A percentile compares a stretch with the other conserved stretches of the same genome.
These are phyloP conservation scores for Globisporangium emineosum DNA, from an alignment of 352 stramenopile species.

Conservation along the genomic window DNA sequence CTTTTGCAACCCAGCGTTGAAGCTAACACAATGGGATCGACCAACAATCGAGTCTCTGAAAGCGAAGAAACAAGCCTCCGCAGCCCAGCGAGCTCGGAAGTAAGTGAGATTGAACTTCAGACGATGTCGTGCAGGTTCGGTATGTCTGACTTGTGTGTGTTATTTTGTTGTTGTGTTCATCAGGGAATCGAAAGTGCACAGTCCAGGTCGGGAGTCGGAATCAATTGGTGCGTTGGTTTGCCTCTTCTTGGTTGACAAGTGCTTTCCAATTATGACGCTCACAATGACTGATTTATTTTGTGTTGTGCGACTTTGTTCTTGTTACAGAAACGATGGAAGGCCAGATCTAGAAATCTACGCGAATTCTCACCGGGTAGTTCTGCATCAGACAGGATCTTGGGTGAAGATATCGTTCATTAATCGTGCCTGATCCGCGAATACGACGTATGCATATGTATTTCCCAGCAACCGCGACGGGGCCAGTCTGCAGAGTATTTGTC, in stretches of 20 bases:
- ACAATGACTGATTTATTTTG: not conserved
- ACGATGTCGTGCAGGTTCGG: not conserved
- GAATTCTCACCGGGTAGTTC: not conserved
- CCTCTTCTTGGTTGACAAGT: not conserved
- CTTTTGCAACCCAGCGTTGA: slow-evolving; percentile 75
- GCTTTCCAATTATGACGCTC: not conserved
- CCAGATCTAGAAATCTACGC: slow-evolving; percentile 36
- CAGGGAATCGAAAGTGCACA: slow-evolving; percentile 29
- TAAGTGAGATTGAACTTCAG: slow-evolving; percentile 14
- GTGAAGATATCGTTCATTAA: not conserved
- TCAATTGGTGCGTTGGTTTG: slow-evolving; percentile 28
- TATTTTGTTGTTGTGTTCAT: slow-evolving; percentile 10
- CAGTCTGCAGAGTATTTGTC: too few relatives aligned
- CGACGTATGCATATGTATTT: not conserved
- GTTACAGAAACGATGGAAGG: slow-evolving; percentile 57
- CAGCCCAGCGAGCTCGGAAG: slow-evolving; percentile 38
- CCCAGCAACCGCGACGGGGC: not conserved
- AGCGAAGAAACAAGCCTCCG: slow-evolving; percentile 49
- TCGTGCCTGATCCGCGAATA: not conserved
- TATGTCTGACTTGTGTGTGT: slow-evolving; percentile 4
- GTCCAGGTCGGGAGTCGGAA: slow-evolving; percentile 33
- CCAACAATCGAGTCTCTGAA: slow-evolving; percentile 63
- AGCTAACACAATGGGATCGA: slow-evolving; percentile 84
- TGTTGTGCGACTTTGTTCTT: slow-evolving; percentile 17
- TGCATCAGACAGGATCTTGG: not conserved